Evolutionary conservation across 345 rosid species (phyloP), one percentile per base, ranked within the genome.

Genomic region (Bruguiera parviflora): DNA sequence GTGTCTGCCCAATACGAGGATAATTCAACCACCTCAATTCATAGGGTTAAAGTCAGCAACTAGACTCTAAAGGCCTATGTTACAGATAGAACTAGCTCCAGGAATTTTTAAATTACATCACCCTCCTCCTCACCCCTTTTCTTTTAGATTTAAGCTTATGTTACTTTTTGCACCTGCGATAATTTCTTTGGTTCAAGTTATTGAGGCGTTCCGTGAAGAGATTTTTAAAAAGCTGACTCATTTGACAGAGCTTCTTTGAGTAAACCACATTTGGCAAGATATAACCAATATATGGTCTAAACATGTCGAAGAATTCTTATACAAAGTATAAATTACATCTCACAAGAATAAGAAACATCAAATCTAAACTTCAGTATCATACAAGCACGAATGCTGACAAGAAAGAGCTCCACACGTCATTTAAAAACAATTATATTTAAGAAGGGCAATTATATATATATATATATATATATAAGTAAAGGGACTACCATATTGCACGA

Each of bases 241-340:
- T 39, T 63, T 29, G 16, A 27, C 43, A 0, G 9, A 51, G 53
- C 49, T 43, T 43, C 25, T 52, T 57, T 65, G 28, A 35, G 21
- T 5, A 20, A 25, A 63, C 4, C 25, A 13, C 4, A 33, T 29
- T 71, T 6, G 8, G 19, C 39, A 13, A 49, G 28, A 43, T 43
- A 53, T 53, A 53, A 63, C 24, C 56, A 8, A 21, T 13, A 31
- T n/a, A 62, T 22, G 43, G 37, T 49, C 64, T 56, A 9, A 56
- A 27, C n/a, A 63, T 55, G 39, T 29, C 37, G 63, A 63, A 64
- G 55, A 37, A 53, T 21, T n/a, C 61, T 63, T n/a, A 58, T 65
- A 69, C 65, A 65, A 53, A 28, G 29, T 53, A 65, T 20, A 59
- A 24, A 11, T 65, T 58, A 65, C 53, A 72, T 65, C 20, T 29